phyloP scores from a whole-genome alignment of 192 early-diverging fungal species.

The Neocallimastix lanati region DNA sequence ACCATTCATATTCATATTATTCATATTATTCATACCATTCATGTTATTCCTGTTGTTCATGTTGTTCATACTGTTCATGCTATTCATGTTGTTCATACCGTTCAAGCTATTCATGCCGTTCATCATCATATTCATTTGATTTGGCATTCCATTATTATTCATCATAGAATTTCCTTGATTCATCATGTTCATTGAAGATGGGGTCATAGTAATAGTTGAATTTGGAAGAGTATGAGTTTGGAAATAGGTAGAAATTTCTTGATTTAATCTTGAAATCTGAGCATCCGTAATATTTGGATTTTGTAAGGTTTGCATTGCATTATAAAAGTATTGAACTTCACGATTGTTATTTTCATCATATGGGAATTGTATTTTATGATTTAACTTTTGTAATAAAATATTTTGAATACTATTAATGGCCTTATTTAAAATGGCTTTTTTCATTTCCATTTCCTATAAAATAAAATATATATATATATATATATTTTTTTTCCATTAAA shows the following conservation, averaged over 20 bases:
- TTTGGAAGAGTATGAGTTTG: neutral
- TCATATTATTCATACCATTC: too few relatives aligned
- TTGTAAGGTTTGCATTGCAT: neutral
- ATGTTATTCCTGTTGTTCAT: too few relatives aligned
- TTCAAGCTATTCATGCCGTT: too few relatives aligned
- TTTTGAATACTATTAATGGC: neutral
- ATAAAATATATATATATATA: too few relatives aligned
- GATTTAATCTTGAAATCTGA: neutral
- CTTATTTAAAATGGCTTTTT: neutral
- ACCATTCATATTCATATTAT: neutral
- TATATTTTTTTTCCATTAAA: too few relatives aligned
- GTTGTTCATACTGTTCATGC: too few relatives aligned
- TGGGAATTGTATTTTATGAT: neutral
- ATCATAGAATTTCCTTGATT: neutral
- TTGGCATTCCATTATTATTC: neutral
- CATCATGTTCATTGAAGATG: neutral
- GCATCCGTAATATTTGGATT: neutral
- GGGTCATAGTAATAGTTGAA: neutral
- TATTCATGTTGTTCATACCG: too few relatives aligned
- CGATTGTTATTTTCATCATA: neutral
- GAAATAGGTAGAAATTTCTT: neutral
- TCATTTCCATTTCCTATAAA: neutral
- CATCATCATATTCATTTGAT: neutral
- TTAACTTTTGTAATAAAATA: neutral
- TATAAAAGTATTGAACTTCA: neutral